These are phyloP conservation scores for Ustilago tritici DNA, from an alignment of 1,284 basidiomycete species.

Conservation along the genomic window DNA sequence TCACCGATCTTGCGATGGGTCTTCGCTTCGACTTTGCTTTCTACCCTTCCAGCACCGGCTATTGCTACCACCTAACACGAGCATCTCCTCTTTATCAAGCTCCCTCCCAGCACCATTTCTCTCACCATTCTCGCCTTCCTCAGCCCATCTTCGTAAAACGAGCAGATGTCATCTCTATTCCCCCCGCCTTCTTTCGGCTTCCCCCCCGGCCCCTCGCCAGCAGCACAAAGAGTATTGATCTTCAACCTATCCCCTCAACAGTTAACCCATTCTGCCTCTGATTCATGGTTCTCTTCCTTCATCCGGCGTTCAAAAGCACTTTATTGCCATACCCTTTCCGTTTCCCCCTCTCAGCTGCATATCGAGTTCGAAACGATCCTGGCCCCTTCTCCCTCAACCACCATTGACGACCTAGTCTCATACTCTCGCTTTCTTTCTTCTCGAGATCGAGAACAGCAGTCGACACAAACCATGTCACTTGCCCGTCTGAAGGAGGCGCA, in stretches of 20 bases:
- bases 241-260: constrained; percentile 1
- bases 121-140: background rate
- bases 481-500: background rate
- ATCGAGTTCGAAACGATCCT: background rate
- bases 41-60: too few relatives aligned
- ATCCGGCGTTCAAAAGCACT: background rate
- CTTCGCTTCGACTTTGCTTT: too few relatives aligned
- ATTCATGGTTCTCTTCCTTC: constrained; percentile 7
- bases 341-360: background rate
- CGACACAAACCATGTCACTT: background rate
- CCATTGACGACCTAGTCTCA: background rate
- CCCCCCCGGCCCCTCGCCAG: background rate
- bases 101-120: background rate
- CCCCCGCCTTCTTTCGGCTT: background rate
- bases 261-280: background rate
- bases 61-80: too few relatives aligned
- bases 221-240: background rate
- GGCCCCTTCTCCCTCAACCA: background rate
- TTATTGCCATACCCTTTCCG: background rate
- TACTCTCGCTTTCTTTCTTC: background rate
- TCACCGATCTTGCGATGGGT: too few relatives aligned
- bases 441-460: background rate
- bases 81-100: too few relatives aligned
- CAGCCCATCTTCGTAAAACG: background rate
- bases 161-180: background rate